phyloP scores from a whole-genome alignment of 306 rosid species.

The Gleditsia sinensis region DNA sequence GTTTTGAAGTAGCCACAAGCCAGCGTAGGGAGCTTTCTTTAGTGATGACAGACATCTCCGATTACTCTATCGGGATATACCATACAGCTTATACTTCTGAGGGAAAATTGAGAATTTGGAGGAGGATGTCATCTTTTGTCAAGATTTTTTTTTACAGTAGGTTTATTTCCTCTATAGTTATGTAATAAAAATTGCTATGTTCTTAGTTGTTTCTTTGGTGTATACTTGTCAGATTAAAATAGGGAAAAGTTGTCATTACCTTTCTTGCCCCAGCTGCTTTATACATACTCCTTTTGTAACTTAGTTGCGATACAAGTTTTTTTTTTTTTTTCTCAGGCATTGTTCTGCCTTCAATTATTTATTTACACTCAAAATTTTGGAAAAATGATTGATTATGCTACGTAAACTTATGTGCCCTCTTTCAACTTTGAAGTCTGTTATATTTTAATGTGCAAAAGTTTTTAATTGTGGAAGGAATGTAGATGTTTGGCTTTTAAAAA shows the following conservation, averaged over 20 bases:
- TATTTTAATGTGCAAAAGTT: background rate
- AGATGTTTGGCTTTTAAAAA: background rate
- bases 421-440: background rate
- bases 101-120: conserved; percentile 36
- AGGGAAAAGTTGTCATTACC: background rate
- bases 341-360: background rate
- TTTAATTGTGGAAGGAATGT: background rate
- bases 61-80: conserved; percentile 37
- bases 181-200: conserved; percentile 37
- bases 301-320: conserved; percentile 27
- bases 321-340: background rate
- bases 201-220: conserved; percentile 33
- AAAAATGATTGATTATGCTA: background rate
- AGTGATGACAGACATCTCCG: conserved; percentile 32
- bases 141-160: conserved; percentile 34
- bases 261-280: conserved; percentile 8
- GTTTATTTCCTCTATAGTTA: conserved; percentile 37
- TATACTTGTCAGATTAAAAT: conserved; percentile 33
- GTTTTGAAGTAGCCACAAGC: conserved; percentile 35
- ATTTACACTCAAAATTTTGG: background rate
- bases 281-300: conserved; percentile 7
- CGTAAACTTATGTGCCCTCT: background rate
- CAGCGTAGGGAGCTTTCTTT: conserved; percentile 14
- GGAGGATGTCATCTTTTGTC: conserved; percentile 42
- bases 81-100: conserved; percentile 40